Percentiles rank a stretch among this genome's conserved stretches.
These are phyloP conservation scores for Betula pendula DNA, from an alignment of 306 rosid species.

Conservation along the genomic window DNA sequence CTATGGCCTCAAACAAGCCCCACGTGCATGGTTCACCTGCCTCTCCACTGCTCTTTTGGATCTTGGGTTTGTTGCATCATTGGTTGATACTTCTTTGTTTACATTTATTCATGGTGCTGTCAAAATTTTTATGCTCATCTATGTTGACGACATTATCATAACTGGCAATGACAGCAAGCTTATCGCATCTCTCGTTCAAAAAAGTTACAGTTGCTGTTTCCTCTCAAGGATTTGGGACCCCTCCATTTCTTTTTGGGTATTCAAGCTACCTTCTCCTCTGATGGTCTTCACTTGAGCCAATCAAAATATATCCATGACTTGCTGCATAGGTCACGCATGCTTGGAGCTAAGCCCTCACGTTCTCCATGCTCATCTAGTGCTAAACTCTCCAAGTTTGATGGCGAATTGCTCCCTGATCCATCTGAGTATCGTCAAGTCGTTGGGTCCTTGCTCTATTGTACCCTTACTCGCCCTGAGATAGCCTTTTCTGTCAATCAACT, in stretches of 20 bases:
- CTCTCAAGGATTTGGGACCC: neutral
- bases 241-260: neutral
- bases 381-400: neutral
- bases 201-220: neutral
- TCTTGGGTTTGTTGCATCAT: neutral
- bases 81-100: neutral
- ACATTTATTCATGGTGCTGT: too few species aligned
- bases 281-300: neutral
- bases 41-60: neutral
- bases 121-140: too few species aligned
- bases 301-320: too few species aligned
- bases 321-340: neutral
- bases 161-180: neutral
- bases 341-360: neutral
- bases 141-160: too few species aligned
- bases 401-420: neutral
- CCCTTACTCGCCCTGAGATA: too few species aligned
- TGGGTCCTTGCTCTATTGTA: too few species aligned
- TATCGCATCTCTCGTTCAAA: neutral
- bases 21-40: neutral
- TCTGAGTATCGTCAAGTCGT: neutral
- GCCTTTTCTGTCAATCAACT: too few species aligned
- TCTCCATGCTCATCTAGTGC: neutral
- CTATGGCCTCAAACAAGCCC: neutral
- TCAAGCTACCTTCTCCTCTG: neutral